These are phyloP conservation scores for Ensete ventricosum DNA, from an alignment of 176 grass and related monocot species.

Conservation along the genomic window DNA sequence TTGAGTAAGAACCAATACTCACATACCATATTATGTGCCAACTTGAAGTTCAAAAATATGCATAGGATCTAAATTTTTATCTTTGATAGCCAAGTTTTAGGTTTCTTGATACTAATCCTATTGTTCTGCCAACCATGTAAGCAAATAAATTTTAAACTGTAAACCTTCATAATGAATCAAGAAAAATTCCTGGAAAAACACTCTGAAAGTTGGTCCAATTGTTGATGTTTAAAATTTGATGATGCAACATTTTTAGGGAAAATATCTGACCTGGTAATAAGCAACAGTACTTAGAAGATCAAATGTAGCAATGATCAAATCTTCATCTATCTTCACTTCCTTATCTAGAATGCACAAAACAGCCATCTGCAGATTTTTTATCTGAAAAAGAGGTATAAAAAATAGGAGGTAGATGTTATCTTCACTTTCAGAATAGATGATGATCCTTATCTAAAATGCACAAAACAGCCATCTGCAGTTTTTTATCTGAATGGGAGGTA, in stretches of 20 bases:
- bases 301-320: conserved; percentile 42
- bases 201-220: background rate
- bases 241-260: no score
- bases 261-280: conserved; percentile 58
- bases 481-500: conserved; percentile 31
- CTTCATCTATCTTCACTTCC: conserved; percentile 35
- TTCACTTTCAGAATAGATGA: conserved; percentile 17
- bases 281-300: conserved; percentile 63
- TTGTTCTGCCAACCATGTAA: no score
- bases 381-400: conserved; percentile 28
- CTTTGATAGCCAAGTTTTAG: no score
- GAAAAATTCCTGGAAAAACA: no score
- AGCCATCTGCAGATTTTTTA: conserved; percentile 32
- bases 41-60: no score
- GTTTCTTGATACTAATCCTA: no score
- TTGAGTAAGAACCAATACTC: no score
- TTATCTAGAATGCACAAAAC: conserved; percentile 49
- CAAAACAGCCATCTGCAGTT: conserved; percentile 39
- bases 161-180: no score
- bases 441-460: conserved; percentile 37
- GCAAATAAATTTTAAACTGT: no score
- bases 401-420: background rate
- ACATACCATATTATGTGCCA: no score
- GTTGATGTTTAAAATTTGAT: conserved; percentile 12
- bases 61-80: no score